phyloP scores from a whole-genome alignment of 1,284 basidiomycete genomes.

The Ustilago bromivora region DNA sequence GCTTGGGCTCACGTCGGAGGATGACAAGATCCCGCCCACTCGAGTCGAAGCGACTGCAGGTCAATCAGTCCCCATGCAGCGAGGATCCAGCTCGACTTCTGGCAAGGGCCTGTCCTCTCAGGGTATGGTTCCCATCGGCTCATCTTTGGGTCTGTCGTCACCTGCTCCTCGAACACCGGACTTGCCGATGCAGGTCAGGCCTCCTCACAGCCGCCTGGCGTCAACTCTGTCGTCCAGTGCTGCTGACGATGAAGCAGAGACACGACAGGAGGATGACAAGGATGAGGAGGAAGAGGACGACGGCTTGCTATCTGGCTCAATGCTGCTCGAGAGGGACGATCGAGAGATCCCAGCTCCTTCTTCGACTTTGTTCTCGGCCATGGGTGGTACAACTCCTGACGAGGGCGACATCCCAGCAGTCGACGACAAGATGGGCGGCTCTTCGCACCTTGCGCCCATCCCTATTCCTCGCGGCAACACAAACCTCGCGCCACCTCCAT shows the following conservation, averaged over 20 bases:
- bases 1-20: not conserved
- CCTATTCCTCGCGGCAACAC: slow-evolving; percentile 51
- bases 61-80: slow-evolving; percentile 17
- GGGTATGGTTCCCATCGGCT: slow-evolving; percentile 6
- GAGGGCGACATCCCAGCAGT: slow-evolving; percentile 62
- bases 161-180: slow-evolving; percentile 15
- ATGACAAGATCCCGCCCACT: slow-evolving; percentile 2
- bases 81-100: slow-evolving; percentile 24
- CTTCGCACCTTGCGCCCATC: slow-evolving; percentile 46
- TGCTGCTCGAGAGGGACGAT: slow-evolving; percentile 46
- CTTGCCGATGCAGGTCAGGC: slow-evolving; percentile 9
- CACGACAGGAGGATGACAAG: slow-evolving; percentile 25
- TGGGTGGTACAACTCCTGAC: slow-evolving; percentile 33
- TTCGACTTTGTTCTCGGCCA: slow-evolving; percentile 44
- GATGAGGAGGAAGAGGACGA: slow-evolving; percentile 30
- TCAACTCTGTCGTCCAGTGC: slow-evolving; percentile 28
- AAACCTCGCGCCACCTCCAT: slow-evolving; percentile 15
- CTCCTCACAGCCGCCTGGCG: slow-evolving; percentile 29
- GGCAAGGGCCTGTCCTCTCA: slow-evolving; percentile 21
- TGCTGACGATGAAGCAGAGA: slow-evolving; percentile 36
- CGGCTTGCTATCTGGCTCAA: slow-evolving; percentile 41
- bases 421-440: slow-evolving; percentile 58
- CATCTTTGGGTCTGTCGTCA: slow-evolving; percentile 18
- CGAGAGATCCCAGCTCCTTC: slow-evolving; percentile 44
- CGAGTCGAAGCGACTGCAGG: not conserved